Evolutionary conservation across 2,329 filamentous ascomycete genomes (phyloP).

Genomic region (Venturia asperata): DNA sequence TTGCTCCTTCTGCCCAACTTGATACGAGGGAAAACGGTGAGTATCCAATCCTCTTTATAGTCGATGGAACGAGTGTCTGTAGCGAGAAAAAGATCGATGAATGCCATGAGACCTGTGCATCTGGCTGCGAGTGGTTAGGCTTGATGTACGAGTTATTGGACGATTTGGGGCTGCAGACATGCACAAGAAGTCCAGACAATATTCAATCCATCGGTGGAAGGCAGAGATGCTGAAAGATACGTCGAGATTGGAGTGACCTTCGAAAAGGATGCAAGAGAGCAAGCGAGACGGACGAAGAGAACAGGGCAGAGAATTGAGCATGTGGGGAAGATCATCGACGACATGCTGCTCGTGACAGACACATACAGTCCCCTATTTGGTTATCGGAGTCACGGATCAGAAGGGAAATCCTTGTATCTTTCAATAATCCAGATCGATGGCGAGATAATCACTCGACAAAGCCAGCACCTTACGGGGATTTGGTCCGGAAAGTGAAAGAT

Average conservation of each 20-base stretch:
- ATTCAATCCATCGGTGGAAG: no score
- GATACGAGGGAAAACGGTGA: neutral
- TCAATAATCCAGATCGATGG: no score
- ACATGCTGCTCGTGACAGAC: no score
- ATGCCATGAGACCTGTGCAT: neutral
- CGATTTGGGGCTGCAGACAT: neutral
- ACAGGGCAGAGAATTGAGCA: neutral
- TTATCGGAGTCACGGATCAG: no score
- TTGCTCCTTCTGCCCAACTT: neutral
- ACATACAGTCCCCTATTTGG: no score
- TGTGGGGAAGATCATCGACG: neutral
- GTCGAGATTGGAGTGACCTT: neutral
- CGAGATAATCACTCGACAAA: no score
- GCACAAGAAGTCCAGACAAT: no score
- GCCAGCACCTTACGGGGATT: conserved; percentile 7
- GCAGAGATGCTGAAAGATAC: neutral
- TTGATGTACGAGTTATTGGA: neutral
- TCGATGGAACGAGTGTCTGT: neutral
- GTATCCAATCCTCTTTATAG: neutral
- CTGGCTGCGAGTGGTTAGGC: neutral
- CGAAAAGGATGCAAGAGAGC: neutral
- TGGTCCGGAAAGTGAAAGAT: neutral
- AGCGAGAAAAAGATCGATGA: neutral
- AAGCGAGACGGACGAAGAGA: neutral
- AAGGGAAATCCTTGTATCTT: no score